phyloP scores from a whole-genome alignment of 2,329 filamentous ascomycete species.

The Trichophyton rubrum region DNA sequence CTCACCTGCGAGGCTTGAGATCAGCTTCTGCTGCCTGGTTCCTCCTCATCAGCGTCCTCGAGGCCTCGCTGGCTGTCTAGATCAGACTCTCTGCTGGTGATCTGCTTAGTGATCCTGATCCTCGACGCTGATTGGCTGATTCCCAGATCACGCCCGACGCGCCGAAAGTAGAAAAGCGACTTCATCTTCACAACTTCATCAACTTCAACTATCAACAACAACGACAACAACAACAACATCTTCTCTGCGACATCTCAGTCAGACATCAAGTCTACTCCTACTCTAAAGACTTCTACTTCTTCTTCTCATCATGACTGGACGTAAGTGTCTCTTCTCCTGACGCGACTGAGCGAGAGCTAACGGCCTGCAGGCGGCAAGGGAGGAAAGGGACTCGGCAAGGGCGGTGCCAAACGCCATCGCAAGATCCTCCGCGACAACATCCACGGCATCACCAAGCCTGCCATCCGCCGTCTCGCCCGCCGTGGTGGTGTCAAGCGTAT shows the following conservation, averaged over 20 bases:
- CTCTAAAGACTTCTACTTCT: too few relatives aligned
- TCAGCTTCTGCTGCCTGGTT: too few relatives aligned
- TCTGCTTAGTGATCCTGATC: slow-evolving; percentile 16
- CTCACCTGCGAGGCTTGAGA: too few relatives aligned
- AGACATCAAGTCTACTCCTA: background rate
- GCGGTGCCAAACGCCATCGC: slow-evolving; percentile 95
- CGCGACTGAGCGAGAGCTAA: slow-evolving; percentile 3
- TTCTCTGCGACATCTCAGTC: background rate
- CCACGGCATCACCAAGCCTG: slow-evolving; percentile 97
- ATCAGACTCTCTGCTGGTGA: slow-evolving; percentile 4
- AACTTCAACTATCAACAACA: slow-evolving; percentile 15
- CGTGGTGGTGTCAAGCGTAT: slow-evolving; percentile 99
- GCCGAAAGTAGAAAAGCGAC: background rate
- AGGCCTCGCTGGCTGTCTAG: background rate
- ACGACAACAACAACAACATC: slow-evolving; percentile 13
- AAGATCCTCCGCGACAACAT: slow-evolving; percentile 99
- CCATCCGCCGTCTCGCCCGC: slow-evolving; percentile 94
- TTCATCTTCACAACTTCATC: slow-evolving; percentile 15
- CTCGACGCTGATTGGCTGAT: slow-evolving; percentile 27
- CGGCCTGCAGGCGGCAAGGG: slow-evolving; percentile 65
- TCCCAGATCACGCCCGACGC: background rate
- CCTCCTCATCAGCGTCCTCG: background rate
- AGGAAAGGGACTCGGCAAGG: slow-evolving; percentile 96
- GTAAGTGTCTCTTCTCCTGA: slow-evolving; percentile 31
- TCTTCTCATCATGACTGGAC: slow-evolving; percentile 44